Base-by-base conservation (phyloP, 176 grass and related monocot genomes). In the Zoysia japonica region DNA sequence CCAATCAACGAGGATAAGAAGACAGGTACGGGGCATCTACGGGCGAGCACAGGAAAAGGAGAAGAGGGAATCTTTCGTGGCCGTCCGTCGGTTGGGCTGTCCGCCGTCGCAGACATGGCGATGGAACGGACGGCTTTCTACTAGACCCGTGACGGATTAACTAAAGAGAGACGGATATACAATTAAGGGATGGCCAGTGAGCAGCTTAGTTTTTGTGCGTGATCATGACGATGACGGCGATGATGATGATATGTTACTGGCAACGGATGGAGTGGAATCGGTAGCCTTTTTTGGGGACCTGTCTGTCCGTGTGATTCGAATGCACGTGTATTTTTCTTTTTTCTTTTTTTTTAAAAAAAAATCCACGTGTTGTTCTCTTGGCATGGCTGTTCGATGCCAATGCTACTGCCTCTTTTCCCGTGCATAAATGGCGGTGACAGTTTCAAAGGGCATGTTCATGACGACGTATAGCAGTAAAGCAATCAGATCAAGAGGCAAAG, bases 51-150 rank as follows among this genome's bases (percentile, higher is more conserved):
- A 48, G 46, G 47, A 9, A 35, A 55, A 5, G 50, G 17, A 67
- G 57, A 75, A 36, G 62, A 55, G 75, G 86, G 81, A 84, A 88
- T 84, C 81, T 40, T 54, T 61, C 52, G 2, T 74, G 62, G 53
- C 80, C 86, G 86, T 80, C 80, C 86, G 86, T 80, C 74, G 65
- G 86, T 84, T 88, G 76, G 81, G 54, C 76, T 84, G 86, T 88
- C 81, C 12, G 35, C 47, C 49, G 35, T 55, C 56, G 70, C 59
- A 67, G 71, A 67, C 80, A 68, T 45, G 77, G 65, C 61, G 28
- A 74, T 53, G 47, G 79, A 70, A 46, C 63, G 28, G 45, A 71
- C 14, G 79, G 37, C 19, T 40, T 42, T 61, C 44, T 74, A 3
- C 70, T 54, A 14, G 8, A n/a, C 45, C 74, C 10, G 45, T 76